Percentiles rank a stretch among this genome's conserved stretches.
These are phyloP conservation scores for Austroboletus niveus DNA, from an alignment of 1,284 basidiomycete genomes.

Conservation along the genomic window DNA sequence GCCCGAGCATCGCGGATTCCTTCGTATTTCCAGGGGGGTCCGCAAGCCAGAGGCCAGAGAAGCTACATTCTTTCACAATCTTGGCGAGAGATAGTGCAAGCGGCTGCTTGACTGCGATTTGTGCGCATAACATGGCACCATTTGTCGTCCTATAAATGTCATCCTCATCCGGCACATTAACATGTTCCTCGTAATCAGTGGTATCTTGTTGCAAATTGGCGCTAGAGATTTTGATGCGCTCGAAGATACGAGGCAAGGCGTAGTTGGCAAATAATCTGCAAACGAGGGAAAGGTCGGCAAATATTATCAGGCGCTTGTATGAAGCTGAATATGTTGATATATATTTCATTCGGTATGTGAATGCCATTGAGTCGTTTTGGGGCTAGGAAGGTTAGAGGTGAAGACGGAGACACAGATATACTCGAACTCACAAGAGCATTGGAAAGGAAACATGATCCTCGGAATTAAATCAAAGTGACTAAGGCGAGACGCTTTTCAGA, in stretches of 20 bases:
- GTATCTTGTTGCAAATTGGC: no score
- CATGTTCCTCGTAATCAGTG: no score
- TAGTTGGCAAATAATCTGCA: conserved; percentile 34
- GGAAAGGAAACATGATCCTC: background rate
- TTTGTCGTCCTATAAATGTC: background rate
- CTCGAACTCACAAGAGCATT: background rate
- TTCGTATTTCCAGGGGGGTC: no score
- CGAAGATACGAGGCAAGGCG: conserved; percentile 36
- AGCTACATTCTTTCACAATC: background rate
- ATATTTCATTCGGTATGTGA: conserved; percentile 36
- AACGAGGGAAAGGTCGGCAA: conserved; percentile 19
- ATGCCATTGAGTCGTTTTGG: conserved; percentile 14
- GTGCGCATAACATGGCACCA: conserved; percentile 9
- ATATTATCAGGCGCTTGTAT: conserved; percentile 10
- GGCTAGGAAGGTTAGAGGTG: conserved; percentile 7
- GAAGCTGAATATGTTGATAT: conserved; percentile 35
- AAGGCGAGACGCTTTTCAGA: no score
- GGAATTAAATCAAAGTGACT: no score
- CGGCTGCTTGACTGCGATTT: conserved; percentile 9
- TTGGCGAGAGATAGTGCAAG: conserved; percentile 19
- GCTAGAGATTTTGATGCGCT: conserved; percentile 30
- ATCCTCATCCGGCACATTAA: background rate
- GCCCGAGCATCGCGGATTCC: background rate
- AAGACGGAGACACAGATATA: background rate
- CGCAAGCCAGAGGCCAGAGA: no score